Evolutionary conservation across 2,329 filamentous ascomycete genomes (phyloP), one percentile per base, ranked within the genome.

Genomic region (Aureobasidium sp.): DNA sequence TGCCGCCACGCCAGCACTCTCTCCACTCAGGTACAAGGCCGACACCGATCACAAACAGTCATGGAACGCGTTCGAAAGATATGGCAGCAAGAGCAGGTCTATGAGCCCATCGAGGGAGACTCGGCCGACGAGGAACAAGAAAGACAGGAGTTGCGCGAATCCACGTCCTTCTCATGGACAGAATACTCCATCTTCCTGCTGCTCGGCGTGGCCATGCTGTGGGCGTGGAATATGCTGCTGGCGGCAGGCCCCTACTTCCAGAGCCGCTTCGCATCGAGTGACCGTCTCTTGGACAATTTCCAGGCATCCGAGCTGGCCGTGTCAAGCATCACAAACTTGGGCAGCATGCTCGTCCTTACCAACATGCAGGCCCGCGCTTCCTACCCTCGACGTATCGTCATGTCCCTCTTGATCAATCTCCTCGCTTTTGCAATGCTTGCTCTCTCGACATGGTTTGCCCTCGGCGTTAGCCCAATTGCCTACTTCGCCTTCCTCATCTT

Each of bases 141-240:
- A 37, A 58, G 62, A 44, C 53, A 41, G 51, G 59, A 62, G 52
- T 27, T 36, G 17, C 36, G 48, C 20, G 36, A 51, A 5, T n/a
- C 23, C 9, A 39, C 50, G 13, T 34, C 48, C 39, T 96, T 96
- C 77, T 96, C 91, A 65, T 91, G 89, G 86, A 71, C 90, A 39
- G 90, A 95, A 73, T 99, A 97, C 76, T 78, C 77, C 68, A 87
- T 96, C 71, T 97, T 97, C 75, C 79, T 88, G 62, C 78, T 96
- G 56, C 79, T 97, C 29, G 94, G 94, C 56, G 82, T 96, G 62
- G 90, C 92, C 58, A 97, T 97, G 94, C 82, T 97, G 48, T 97
- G 93, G 93, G 91, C 93, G 61, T 97, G 93, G 93, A 97, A 97
- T 79, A 97, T 97, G 93, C 97, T 97, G 75, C 84, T 97, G 68